Base-by-base conservation (phyloP, 2,329 filamentous ascomycete genomes). In the Xylaria sp. region DNA sequence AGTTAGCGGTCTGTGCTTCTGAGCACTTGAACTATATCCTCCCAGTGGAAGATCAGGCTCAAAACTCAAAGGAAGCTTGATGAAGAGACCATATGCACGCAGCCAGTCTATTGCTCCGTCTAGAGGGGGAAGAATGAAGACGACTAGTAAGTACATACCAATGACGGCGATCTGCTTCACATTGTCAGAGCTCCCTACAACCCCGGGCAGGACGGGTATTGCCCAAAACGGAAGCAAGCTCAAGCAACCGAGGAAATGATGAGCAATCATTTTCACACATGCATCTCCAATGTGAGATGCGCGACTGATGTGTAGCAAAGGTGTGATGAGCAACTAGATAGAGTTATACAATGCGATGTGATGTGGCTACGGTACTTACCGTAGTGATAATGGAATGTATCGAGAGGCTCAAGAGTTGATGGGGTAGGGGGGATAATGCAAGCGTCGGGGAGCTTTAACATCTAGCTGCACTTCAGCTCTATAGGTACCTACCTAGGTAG, bases 131-230 rank as follows among this genome's bases (percentile, higher is more conserved):
- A 17, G 28, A 37, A 23, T 37, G 25, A 58, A 47, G 14, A 31
- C 8, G 8, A 35, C 7, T 14, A 42, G 9, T 25, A 5, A 31
- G 28, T 9, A 77, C 65, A 72, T 77, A 63, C 87, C 84, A 65
- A 89, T 87, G 46, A 89, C 75, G 8, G 88, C 83, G 66, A 86
- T 84, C 83, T 87, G 89, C n/a, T 72, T 82, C 14, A 84, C 80
- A 59, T 82, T 78, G 21, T 77, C 75, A 2, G 74, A 73, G 1
- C 76, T 70, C 61, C 85, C 80, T 15, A 73, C 71, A 57, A 72
- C 76, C 12, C n/a, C n/a, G n/a, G n/a, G n/a, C n/a, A n/a, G n/a
- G n/a, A 74, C 75, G 49, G 79, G 78, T 62, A 79, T 78, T 8
- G 82, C 79, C 50, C 33, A 54, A 12, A 54, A 50, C 23, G 51